A percentile compares a stretch with the other conserved stretches of the same genome.
Evolutionary conservation across 2,329 filamentous ascomycete species (phyloP).

Genomic region (Rhinocladiella similis): DNA sequence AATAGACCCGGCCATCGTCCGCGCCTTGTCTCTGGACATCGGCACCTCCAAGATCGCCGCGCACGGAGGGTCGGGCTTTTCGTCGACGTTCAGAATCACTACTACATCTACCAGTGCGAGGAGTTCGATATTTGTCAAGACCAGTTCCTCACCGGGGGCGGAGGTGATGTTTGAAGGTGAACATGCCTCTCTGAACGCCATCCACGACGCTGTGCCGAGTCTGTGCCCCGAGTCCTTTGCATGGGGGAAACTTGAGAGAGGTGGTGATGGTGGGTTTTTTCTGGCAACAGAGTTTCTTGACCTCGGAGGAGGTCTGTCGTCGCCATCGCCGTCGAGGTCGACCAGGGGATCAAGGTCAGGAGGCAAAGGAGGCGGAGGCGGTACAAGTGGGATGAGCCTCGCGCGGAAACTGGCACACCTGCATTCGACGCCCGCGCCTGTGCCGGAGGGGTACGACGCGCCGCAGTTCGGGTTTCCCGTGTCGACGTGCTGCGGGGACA

Average conservation of each 20-base stretch:
- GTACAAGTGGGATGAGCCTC: slow-evolving; percentile 60
- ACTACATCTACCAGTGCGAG: slow-evolving; percentile 8
- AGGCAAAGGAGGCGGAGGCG: too few relatives aligned
- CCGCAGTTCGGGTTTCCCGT: slow-evolving; percentile 82
- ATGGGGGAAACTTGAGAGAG: slow-evolving; percentile 59
- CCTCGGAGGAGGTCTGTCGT: slow-evolving; percentile 44
- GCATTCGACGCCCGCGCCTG: slow-evolving; percentile 73
- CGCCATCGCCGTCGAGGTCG: too few relatives aligned
- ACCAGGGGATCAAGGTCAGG: too few relatives aligned
- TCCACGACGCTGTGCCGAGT: slow-evolving; percentile 68
- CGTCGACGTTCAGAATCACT: slow-evolving; percentile 43
- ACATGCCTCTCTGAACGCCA: slow-evolving; percentile 78
- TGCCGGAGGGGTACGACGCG: slow-evolving; percentile 57
- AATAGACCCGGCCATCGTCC: slow-evolving; percentile 36
- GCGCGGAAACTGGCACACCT: slow-evolving; percentile 76
- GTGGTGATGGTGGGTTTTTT: slow-evolving; percentile 42
- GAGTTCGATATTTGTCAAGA: slow-evolving; percentile 42
- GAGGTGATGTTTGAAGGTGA: slow-evolving; percentile 62
- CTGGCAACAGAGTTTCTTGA: slow-evolving; percentile 79
- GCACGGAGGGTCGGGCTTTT: slow-evolving; percentile 45
- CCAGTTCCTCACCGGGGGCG: slow-evolving; percentile 34
- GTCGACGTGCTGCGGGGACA: slow-evolving; percentile 82
- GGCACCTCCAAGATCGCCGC: slow-evolving; percentile 36
- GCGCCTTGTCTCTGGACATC: slow-evolving; percentile 38
- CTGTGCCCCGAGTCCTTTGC: slow-evolving; percentile 77